A percentile compares a stretch with the other conserved stretches of the same genome.
Conservation (phyloP, 83 land plant genomes). For the Isoetes engelmannii region DNA sequence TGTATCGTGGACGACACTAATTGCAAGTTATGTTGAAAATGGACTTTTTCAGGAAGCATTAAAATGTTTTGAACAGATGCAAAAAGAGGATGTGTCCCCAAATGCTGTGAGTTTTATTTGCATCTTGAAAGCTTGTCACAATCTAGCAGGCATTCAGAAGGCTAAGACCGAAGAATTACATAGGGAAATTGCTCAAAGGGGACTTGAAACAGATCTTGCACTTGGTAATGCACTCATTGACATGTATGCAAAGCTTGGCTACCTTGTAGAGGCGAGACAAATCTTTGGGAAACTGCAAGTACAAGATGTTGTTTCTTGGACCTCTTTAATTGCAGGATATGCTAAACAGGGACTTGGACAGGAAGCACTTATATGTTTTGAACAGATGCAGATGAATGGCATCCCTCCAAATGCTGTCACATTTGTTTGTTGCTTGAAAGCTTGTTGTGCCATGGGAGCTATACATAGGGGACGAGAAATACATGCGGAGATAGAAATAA, state of each 20-base stretch:
- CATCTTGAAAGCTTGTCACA: constrained; percentile 3
- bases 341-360: neutral
- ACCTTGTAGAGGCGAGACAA: neutral
- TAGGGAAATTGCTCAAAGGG: neutral
- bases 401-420: constrained; percentile 6
- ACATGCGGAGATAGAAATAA: neutral
- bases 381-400: neutral
- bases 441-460: neutral
- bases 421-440: constrained; percentile 1
- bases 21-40: neutral
- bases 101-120: neutral
- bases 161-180: neutral
- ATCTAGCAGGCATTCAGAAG: neutral
- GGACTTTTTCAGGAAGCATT: too few species aligned
- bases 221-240: constrained; percentile 3
- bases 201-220: neutral
- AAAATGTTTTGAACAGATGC: too few species aligned
- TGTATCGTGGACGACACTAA: constrained; percentile 7
- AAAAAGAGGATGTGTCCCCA: neutral
- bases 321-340: constrained; percentile 10
- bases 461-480: constrained; percentile 2
- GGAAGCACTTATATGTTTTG: neutral
- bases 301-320: constrained; percentile 2
- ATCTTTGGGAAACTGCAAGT: neutral
- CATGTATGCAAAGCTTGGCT: constrained; percentile 12